Percentiles rank a stretch among this genome's conserved stretches.
phyloP scores from a whole-genome alignment of 2,329 filamentous ascomycete genomes.

The Macrophomina tecta region DNA sequence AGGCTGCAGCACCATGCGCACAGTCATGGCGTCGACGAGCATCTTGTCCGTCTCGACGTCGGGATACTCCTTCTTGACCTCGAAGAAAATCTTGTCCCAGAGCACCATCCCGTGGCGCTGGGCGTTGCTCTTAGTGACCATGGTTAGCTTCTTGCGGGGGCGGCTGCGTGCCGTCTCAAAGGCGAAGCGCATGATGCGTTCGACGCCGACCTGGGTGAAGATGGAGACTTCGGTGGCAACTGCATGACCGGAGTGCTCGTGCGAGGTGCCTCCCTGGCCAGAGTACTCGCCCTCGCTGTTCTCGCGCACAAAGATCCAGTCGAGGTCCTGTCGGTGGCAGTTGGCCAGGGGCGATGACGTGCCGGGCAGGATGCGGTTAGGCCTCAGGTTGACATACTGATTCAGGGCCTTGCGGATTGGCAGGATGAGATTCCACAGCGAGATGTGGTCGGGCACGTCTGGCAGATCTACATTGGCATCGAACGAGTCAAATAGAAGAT shows the following conservation, averaged over 20 bases:
- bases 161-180: slow-evolving; percentile 53
- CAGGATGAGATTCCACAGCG: slow-evolving; percentile 70
- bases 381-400: slow-evolving; percentile 72
- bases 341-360: slow-evolving; percentile 49
- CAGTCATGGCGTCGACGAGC: slow-evolving; percentile 58
- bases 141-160: slow-evolving; percentile 54
- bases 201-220: slow-evolving; percentile 53
- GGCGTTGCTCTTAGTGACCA: slow-evolving; percentile 58
- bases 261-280: slow-evolving; percentile 53
- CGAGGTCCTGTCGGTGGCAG: slow-evolving; percentile 46
- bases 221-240: slow-evolving; percentile 55
- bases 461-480: background rate
- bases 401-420: slow-evolving; percentile 71
- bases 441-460: slow-evolving; percentile 71
- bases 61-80: slow-evolving; percentile 53
- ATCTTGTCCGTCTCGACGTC: slow-evolving; percentile 56
- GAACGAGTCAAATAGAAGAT: background rate
- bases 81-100: slow-evolving; percentile 55
- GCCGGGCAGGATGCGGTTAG: slow-evolving; percentile 51
- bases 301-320: slow-evolving; percentile 57
- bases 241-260: slow-evolving; percentile 48
- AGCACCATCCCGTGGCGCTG: slow-evolving; percentile 57
- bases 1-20: slow-evolving; percentile 55
- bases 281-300: slow-evolving; percentile 58
- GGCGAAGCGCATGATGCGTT: slow-evolving; percentile 56